Percentiles rank a stretch among this genome's conserved stretches.
phyloP scores from a whole-genome alignment of 345 rosid genomes.

The Dipteronia sinensis region DNA sequence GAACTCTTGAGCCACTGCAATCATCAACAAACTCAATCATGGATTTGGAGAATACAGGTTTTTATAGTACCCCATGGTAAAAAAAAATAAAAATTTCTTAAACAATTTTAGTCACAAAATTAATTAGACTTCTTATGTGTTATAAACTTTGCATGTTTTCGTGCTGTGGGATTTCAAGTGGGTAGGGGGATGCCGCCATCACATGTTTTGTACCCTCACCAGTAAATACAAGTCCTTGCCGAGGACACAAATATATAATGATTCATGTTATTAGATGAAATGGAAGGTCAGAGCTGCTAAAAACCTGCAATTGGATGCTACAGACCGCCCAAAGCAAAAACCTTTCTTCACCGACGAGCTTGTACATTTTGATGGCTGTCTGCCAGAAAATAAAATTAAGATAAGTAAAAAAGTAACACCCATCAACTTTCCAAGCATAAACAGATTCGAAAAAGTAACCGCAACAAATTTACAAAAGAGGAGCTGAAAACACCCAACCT shows the following conservation, averaged over 20 bases:
- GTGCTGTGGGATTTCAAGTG: too few species aligned
- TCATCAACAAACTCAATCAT: too few species aligned
- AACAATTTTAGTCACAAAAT: too few species aligned
- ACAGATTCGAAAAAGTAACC: neutral
- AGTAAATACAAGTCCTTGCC: too few species aligned
- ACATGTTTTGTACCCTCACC: too few species aligned
- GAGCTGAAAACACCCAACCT: conserved; percentile 49
- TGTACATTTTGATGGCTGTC: conserved; percentile 98
- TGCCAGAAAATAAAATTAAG: conserved; percentile 42
- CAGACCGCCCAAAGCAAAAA: conserved; percentile 98
- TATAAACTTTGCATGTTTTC: too few species aligned
- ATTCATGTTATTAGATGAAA: neutral
- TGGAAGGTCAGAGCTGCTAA: neutral
- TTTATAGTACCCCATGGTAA: too few species aligned
- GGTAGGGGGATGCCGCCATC: too few species aligned
- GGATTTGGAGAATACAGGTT: too few species aligned
- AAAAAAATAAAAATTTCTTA: too few species aligned
- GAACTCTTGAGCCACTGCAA: too few species aligned
- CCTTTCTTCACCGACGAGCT: conserved; percentile 89
- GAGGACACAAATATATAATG: neutral
- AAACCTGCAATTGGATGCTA: conserved; percentile 97
- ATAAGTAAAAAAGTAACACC: conserved; percentile 8
- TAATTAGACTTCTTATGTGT: too few species aligned
- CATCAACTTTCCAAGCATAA: neutral
- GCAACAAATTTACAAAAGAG: neutral